Evolutionary conservation across 2,329 filamentous ascomycete genomes (phyloP).

Genomic region (Colletotrichum tropicicola): DNA sequence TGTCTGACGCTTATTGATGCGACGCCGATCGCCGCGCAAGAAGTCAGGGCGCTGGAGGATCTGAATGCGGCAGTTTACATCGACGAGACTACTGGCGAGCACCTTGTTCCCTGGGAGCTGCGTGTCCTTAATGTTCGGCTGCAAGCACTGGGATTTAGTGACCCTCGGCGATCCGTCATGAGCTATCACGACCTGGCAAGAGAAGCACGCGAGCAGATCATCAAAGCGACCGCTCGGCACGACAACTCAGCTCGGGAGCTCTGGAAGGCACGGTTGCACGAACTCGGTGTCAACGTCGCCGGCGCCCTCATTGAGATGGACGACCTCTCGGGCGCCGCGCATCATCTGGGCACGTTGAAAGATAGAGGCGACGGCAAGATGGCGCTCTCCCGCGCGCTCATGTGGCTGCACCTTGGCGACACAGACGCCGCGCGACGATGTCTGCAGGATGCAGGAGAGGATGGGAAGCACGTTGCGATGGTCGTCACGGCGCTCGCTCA

Average conservation of each 20-base stretch:
- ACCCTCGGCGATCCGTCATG: slow-evolving; percentile 85
- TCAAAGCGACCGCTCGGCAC: slow-evolving; percentile 51
- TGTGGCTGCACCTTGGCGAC: slow-evolving; percentile 85
- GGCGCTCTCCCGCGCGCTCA: slow-evolving; percentile 64
- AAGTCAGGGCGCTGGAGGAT: slow-evolving; percentile 71
- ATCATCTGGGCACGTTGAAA: slow-evolving; percentile 73
- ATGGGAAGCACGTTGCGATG: slow-evolving; percentile 48
- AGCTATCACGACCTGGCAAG: slow-evolving; percentile 88
- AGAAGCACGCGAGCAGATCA: slow-evolving; percentile 74
- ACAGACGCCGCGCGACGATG: slow-evolving; percentile 70
- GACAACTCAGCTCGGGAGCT: slow-evolving; percentile 65
- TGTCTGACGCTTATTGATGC: slow-evolving; percentile 84
- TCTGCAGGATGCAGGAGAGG: slow-evolving; percentile 44
- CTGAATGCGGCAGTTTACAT: slow-evolving; percentile 65
- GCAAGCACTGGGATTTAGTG: slow-evolving; percentile 86
- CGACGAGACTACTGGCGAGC: slow-evolving; percentile 61
- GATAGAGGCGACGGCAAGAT: slow-evolving; percentile 49
- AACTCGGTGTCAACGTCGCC: slow-evolving; percentile 76
- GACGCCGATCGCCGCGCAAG: slow-evolving; percentile 73
- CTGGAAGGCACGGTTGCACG: slow-evolving; percentile 78
- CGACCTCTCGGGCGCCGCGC: slow-evolving; percentile 80
- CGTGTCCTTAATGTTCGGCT: slow-evolving; percentile 84
- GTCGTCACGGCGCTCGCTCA: slow-evolving; percentile 75
- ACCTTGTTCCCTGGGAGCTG: slow-evolving; percentile 87
- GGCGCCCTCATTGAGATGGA: slow-evolving; percentile 85